Base-by-base conservation (phyloP, 2,329 filamentous ascomycete genomes). In the Trichoderma simmonsii region DNA sequence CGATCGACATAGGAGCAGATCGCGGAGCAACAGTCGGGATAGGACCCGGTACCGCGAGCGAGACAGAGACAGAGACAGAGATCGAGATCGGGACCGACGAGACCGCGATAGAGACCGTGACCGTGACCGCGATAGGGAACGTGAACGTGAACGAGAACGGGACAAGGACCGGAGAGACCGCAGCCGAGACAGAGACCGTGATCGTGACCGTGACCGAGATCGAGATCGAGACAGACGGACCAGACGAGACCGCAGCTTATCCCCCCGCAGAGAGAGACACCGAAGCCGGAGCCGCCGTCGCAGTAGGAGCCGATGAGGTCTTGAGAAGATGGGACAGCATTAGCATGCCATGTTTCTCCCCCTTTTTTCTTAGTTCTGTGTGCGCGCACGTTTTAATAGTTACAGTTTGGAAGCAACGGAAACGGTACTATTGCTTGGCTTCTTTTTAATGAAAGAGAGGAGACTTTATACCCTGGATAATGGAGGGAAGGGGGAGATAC, bases 271-370 rank as follows among this genome's bases (percentile, higher is more conserved):
- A 63, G 79, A 82, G 54, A 74, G 81, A 63, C 77, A 79, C 34
- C 79, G 77, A 79, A 86, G 73, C 78, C 79, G 76, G 77, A 81
- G 70, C 77, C 83, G 78, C 80, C 82, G 75, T 77, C 83, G 79
- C 82, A 86, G 71, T 77, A 72, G 77, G 64, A 78, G 76, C 67
- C 75, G 71, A 43, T 72, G 43, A 72, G 15, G 21, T 1, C 12
- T 39, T 12, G 6, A 4, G n/a, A 60, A 32, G 14, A 4, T 28
- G 32, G 30, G 7, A 9, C 2, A 36, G n/a, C 51, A 21, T 28
- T n/a, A 12, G 56, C 36, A 6, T 63, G 14, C 21, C 26, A 26
- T 62, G 8, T 48, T 59, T 28, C 11, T 5, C 11, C 18, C 15
- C 54, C 32, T 15, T 9, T 43, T 51, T 18, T 6, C 11, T 15